A percentile compares a stretch with the other conserved stretches of the same genome.
Conservation (phyloP, 1,139 yeast species). For the Debaryomyces sp. region DNA sequence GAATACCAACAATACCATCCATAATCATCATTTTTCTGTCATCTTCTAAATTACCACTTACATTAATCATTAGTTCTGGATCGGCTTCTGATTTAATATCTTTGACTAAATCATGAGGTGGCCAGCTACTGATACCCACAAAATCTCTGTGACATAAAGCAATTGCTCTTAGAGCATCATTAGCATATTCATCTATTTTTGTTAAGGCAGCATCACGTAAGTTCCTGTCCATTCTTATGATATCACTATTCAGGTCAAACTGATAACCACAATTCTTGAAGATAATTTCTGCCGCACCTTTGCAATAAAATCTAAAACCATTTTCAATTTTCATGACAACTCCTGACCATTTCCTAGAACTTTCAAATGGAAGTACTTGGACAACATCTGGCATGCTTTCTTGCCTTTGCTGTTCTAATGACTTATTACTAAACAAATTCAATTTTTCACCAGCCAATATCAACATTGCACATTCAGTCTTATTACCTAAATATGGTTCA, state of each 20-base stretch:
- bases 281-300: constrained; percentile 95
- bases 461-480: constrained; percentile 90
- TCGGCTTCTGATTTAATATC: constrained; percentile 44
- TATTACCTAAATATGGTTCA: constrained; percentile 83
- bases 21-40: constrained; percentile 39
- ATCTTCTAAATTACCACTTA: constrained; percentile 28
- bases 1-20: constrained; percentile 85
- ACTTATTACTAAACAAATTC: constrained; percentile 39
- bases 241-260: constrained; percentile 19
- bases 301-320: constrained; percentile 67
- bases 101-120: constrained; percentile 53
- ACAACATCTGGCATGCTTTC: constrained; percentile 47
- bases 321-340: constrained; percentile 56
- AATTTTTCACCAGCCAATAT: constrained; percentile 65
- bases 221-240: constrained; percentile 28
- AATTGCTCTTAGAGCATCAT: constrained; percentile 80
- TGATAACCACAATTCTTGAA: constrained; percentile 59
- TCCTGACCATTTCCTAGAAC: constrained; percentile 92
- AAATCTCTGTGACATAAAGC: constrained; percentile 81
- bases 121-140: constrained; percentile 56
- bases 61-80: constrained; percentile 46
- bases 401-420: constrained; percentile 44
- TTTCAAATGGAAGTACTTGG: constrained; percentile 88
- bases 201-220: constrained; percentile 37
- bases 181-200: constrained; percentile 68